A percentile compares a stretch with the other conserved stretches of the same genome.
phyloP scores from a whole-genome alignment of 768 basidiomycete genomes.

The Leccinellum luteum region DNA sequence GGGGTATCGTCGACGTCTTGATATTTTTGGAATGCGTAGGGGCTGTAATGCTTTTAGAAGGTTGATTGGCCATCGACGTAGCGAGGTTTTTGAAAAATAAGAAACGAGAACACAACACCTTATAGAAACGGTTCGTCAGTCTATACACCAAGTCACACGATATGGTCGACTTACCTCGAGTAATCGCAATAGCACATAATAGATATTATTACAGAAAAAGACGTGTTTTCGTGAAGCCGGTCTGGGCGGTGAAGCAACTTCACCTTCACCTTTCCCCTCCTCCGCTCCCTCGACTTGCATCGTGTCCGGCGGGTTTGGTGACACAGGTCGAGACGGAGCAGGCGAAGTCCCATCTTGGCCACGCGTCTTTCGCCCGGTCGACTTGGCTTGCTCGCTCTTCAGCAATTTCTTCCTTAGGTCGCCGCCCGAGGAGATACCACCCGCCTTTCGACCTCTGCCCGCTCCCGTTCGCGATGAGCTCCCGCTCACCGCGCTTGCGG shows the following conservation, averaged over 20 bases:
- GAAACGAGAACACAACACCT: constrained; percentile 85
- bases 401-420: constrained; percentile 77
- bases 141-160: background rate
- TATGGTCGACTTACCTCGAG: constrained; percentile 64
- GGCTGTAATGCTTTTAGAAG: constrained; percentile 2
- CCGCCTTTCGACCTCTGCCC: constrained; percentile 40
- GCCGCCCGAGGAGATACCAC: constrained; percentile 43
- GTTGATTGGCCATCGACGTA: constrained; percentile 39
- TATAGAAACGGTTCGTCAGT: constrained; percentile 1
- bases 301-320: constrained; percentile 53
- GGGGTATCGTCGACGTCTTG: constrained; percentile 29
- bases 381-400: constrained; percentile 82
- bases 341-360: constrained; percentile 53
- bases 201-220: constrained; percentile 88
- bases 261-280: constrained; percentile 25
- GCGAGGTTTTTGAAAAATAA: constrained; percentile 75
- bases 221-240: constrained; percentile 46
- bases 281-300: constrained; percentile 32
- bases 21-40: constrained; percentile 24
- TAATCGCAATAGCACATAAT: constrained; percentile 82
- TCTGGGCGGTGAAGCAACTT: constrained; percentile 23
- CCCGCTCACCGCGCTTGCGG: constrained; percentile 26
- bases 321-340: constrained; percentile 58
- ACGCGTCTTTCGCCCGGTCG: constrained; percentile 56
- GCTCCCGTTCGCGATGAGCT: constrained; percentile 33